Conservation (phyloP, 116 monocot genomes). For the Dioscorea cayenensis region DNA sequence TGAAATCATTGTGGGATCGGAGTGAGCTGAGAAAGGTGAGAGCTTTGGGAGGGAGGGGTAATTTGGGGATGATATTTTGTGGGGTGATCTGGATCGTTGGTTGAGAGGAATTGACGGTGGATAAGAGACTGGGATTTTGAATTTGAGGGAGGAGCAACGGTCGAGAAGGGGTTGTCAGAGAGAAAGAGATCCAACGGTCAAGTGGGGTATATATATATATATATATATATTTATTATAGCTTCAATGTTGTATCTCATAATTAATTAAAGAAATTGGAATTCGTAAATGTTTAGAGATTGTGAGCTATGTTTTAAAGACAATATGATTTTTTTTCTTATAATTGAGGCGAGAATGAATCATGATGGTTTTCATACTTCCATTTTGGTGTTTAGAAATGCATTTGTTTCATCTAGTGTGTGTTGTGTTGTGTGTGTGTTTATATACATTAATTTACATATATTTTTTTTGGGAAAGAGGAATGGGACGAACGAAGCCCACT, state of each 20-base stretch:
- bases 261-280: not conserved
- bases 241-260: not conserved
- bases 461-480: too few relatives aligned
- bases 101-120: slow-evolving; percentile 2
- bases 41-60: not conserved
- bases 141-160: slow-evolving; percentile 15
- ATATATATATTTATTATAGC: not conserved
- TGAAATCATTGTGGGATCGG: not conserved
- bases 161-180: slow-evolving; percentile 7
- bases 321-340: too few relatives aligned
- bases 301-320: not conserved
- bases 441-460: too few relatives aligned
- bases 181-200: not conserved
- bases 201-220: not conserved
- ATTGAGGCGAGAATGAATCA: too few relatives aligned
- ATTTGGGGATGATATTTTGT: not conserved
- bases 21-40: not conserved
- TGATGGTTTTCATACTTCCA: not conserved
- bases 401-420: not conserved
- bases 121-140: slow-evolving; percentile 4
- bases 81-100: slow-evolving; percentile 8
- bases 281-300: not conserved
- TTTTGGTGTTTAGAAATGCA: not conserved
- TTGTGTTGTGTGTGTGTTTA: too few relatives aligned
- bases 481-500: too few relatives aligned